phyloP scores from a whole-genome alignment of 495 filamentous ascomycete genomes.

The Aspergillus steynii region DNA sequence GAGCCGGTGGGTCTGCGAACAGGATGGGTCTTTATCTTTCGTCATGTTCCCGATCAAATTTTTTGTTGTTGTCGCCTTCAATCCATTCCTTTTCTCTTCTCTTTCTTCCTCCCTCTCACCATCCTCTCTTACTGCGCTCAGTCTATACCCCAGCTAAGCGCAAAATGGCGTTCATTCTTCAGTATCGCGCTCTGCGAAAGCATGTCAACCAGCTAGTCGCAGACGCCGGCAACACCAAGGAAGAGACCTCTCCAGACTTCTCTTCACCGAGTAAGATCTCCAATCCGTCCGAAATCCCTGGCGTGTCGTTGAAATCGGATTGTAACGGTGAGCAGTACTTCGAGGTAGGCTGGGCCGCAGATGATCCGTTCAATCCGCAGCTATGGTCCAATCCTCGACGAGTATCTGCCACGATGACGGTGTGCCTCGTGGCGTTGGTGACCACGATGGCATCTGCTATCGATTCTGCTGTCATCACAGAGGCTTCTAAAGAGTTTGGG shows the following conservation, averaged over 20 bases:
- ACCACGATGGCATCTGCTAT: conserved; percentile 54
- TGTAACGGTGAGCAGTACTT: background rate
- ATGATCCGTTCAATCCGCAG: conserved; percentile 58
- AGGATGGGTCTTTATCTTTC: background rate
- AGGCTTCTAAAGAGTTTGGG: conserved; percentile 49
- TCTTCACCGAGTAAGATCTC: background rate
- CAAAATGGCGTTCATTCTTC: background rate
- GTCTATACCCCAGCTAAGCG: background rate
- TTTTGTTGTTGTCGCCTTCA: background rate
- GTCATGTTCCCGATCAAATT: background rate
- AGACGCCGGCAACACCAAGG: background rate
- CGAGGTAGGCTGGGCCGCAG: conserved; percentile 53
- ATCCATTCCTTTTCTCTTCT: background rate
- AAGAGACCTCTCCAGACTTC: background rate
- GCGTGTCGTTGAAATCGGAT: background rate
- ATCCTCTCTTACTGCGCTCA: background rate
- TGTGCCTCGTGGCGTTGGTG: conserved; percentile 53
- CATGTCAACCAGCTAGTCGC: background rate
- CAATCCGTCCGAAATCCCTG: background rate
- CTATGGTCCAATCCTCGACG: conserved; percentile 49
- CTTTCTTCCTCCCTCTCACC: background rate
- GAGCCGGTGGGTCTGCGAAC: too few relatives aligned
- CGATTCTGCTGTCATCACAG: conserved; percentile 46
- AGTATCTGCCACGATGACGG: conserved; percentile 46
- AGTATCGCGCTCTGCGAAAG: background rate